Conservation (phyloP, 2,329 filamentous ascomycete genomes). For the Epichloe brachyelytri region DNA sequence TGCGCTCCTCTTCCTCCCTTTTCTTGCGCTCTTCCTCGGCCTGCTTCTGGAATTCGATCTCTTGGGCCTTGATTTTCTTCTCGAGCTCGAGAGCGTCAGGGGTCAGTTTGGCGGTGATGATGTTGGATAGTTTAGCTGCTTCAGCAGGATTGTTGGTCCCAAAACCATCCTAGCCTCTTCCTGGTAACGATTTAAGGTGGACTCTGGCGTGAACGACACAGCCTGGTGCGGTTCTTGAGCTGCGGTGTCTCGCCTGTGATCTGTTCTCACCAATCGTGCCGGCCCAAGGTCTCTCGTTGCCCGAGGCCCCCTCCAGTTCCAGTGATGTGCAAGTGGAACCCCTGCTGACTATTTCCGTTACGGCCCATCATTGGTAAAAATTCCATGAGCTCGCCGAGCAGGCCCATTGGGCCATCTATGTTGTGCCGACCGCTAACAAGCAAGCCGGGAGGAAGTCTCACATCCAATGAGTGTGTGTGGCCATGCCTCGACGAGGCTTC, state of each 20-base stretch:
- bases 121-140: conserved; percentile 53
- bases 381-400: conserved; percentile 44
- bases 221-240: conserved; percentile 57
- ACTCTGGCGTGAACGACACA: conserved; percentile 58
- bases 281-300: conserved; percentile 37
- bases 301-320: conserved; percentile 33
- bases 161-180: conserved; percentile 80
- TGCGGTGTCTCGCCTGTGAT: conserved; percentile 33
- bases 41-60: conserved; percentile 36
- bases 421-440: conserved; percentile 26
- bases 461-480: conserved; percentile 40
- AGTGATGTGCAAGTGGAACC: conserved; percentile 48
- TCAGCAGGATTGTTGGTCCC: conserved; percentile 50
- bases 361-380: conserved; percentile 34
- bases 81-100: conserved; percentile 76
- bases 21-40: conserved; percentile 46
- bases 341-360: conserved; percentile 33
- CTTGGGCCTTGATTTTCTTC: conserved; percentile 52
- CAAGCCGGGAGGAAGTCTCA: conserved; percentile 34
- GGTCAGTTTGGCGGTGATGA: conserved; percentile 60
- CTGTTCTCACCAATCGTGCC: conserved; percentile 29
- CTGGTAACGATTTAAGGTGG: conserved; percentile 69
- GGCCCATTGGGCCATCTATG: conserved; percentile 38
- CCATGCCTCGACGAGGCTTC: conserved; percentile 36
- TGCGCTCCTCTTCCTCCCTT: conserved; percentile 52